phyloP scores from a whole-genome alignment of 768 basidiomycete species.

The Russula abietina region DNA sequence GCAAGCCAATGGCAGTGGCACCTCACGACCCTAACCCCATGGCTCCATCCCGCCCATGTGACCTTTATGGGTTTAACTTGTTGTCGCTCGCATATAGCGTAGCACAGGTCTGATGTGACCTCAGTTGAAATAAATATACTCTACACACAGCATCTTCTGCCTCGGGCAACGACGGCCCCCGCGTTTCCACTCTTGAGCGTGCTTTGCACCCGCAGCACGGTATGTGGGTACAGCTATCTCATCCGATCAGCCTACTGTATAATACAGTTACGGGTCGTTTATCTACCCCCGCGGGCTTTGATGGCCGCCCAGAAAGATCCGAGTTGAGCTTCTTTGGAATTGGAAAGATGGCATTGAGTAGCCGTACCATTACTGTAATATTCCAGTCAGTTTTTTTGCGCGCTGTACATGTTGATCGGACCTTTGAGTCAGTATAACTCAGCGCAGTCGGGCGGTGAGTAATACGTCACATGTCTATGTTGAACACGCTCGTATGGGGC shows the following conservation, averaged over 20 bases:
- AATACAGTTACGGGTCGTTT: too few species aligned
- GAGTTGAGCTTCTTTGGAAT: neutral
- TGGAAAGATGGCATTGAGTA: neutral
- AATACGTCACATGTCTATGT: neutral
- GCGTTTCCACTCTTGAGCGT: neutral
- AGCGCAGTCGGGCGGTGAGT: neutral
- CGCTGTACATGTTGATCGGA: neutral
- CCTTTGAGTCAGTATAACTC: neutral
- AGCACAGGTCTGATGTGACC: neutral
- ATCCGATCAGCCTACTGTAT: neutral
- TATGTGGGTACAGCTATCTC: neutral
- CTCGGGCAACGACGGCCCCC: neutral
- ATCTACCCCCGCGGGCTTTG: neutral
- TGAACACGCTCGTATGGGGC: neutral
- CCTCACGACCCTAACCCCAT: neutral
- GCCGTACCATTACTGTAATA: neutral
- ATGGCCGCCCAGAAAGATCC: slow-evolving; percentile 7
- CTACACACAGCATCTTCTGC: neutral
- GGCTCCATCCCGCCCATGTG: neutral
- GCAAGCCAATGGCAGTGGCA: neutral
- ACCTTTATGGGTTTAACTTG: neutral
- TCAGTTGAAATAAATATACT: neutral
- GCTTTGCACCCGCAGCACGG: neutral
- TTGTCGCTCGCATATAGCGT: neutral
- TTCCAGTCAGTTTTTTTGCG: too few species aligned